phyloP scores from a whole-genome alignment of 2,329 filamentous ascomycete genomes.

The Thyridium curvatum region DNA sequence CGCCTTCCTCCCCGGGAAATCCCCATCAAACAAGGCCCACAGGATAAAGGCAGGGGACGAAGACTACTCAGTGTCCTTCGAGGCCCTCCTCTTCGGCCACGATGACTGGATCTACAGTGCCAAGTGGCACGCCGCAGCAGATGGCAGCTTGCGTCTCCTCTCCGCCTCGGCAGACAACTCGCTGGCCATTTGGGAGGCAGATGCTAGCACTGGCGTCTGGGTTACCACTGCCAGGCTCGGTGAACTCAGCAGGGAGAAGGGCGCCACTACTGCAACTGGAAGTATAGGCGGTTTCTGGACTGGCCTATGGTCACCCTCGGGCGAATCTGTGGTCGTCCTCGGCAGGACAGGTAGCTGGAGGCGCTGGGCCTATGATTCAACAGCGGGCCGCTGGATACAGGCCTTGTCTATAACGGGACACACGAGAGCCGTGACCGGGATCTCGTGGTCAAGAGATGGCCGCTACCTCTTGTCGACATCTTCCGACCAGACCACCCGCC shows the following conservation, averaged over 20 bases:
- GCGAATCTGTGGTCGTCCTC: constrained; percentile 65
- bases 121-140: constrained; percentile 55
- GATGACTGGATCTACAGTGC: constrained; percentile 98
- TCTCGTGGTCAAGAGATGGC: constrained; percentile 78
- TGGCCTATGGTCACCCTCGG: constrained; percentile 81
- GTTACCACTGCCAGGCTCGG: constrained; percentile 78
- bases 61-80: constrained; percentile 81
- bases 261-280: constrained; percentile 91
- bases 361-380: constrained; percentile 63
- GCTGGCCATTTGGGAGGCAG: constrained; percentile 85
- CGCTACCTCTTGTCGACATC: constrained; percentile 84
- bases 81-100: constrained; percentile 87
- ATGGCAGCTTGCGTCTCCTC: constrained; percentile 60
- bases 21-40: constrained; percentile 85
- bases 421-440: constrained; percentile 70
- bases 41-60: constrained; percentile 55
- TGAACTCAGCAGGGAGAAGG: constrained; percentile 91
- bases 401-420: constrained; percentile 77
- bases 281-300: constrained; percentile 97
- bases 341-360: constrained; percentile 93
- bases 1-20: constrained; percentile 58
- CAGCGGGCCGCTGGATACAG: constrained; percentile 67
- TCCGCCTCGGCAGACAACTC: constrained; percentile 95
- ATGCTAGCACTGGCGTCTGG: constrained; percentile 83
- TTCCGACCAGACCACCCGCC: constrained; percentile 84